These are phyloP conservation scores for Ilyonectria sp. DNA, from an alignment of 2,329 filamentous ascomycete species.

Conservation along the genomic window DNA sequence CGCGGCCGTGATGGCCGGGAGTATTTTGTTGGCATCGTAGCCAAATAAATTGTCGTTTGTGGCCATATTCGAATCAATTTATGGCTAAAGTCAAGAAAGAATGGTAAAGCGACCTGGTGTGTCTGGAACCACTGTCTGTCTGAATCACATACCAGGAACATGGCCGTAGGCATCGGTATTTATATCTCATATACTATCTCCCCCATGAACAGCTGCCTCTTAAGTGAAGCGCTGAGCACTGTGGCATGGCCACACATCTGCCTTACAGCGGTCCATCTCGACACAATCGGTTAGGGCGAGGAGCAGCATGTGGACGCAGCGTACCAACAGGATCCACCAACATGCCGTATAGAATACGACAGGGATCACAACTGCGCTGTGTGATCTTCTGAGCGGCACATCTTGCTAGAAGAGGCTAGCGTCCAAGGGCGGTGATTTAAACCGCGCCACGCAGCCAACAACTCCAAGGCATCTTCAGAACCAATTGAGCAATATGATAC, in stretches of 20 bases:
- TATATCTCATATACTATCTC: neutral
- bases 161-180: neutral
- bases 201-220: neutral
- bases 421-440: neutral
- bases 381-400: neutral
- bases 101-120: neutral
- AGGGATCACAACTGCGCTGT: neutral
- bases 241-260: neutral
- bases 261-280: neutral
- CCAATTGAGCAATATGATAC: no score
- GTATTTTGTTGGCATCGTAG: constrained; percentile 45
- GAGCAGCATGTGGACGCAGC: constrained; percentile 45
- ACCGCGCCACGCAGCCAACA: neutral
- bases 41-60: constrained; percentile 44
- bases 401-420: neutral
- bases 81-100: neutral
- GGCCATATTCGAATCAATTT: neutral
- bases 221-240: neutral
- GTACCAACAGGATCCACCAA: neutral
- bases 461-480: no score
- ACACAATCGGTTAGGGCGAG: neutral
- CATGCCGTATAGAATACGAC: neutral
- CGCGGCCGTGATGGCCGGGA: constrained; percentile 40
- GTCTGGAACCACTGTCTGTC: neutral
- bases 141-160: neutral